phyloP scores from a whole-genome alignment of 2,329 filamentous ascomycete genomes.

The Fusarium foetens region DNA sequence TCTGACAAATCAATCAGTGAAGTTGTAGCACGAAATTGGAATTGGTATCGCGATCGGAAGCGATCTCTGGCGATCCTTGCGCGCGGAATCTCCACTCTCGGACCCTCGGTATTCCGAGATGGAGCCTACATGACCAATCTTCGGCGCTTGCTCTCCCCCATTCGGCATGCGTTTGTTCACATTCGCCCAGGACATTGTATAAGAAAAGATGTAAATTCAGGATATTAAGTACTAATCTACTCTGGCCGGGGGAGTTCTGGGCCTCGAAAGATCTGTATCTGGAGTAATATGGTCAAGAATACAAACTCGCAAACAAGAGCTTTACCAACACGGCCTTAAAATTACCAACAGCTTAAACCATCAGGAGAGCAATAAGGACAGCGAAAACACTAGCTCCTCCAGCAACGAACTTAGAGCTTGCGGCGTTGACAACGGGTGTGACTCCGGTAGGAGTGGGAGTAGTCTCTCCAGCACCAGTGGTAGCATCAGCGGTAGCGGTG shows the following conservation, averaged over 20 bases:
- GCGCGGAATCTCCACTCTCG: conserved; percentile 8
- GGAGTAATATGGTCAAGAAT: not conserved
- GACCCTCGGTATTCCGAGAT: conserved; percentile 14
- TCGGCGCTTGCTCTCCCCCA: not conserved
- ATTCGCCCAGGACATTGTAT: rapidly evolving
- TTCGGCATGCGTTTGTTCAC: not conserved
- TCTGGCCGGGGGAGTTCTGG: not conserved
- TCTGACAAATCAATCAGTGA: not conserved
- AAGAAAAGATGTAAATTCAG: not conserved
- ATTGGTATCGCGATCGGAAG: not conserved
- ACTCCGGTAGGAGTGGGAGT: conserved; percentile 4
- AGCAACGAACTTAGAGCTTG: conserved; percentile 14
- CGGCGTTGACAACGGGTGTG: conserved; percentile 19
- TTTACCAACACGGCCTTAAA: not conserved
- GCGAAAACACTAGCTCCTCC: conserved; percentile 14
- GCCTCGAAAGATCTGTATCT: not conserved
- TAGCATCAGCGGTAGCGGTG: conserved; percentile 4
- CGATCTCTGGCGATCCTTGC: conserved; percentile 5
- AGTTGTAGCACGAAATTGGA: not conserved
- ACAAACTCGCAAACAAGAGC: not conserved
- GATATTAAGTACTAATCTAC: conserved; percentile 5
- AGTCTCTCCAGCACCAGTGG: not conserved
- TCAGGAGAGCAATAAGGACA: conserved; percentile 11
- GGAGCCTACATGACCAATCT: not conserved
- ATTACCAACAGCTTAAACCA: not conserved